Conservation (phyloP, 148 eudicot species). For the Chenopodium berlandieri region DNA sequence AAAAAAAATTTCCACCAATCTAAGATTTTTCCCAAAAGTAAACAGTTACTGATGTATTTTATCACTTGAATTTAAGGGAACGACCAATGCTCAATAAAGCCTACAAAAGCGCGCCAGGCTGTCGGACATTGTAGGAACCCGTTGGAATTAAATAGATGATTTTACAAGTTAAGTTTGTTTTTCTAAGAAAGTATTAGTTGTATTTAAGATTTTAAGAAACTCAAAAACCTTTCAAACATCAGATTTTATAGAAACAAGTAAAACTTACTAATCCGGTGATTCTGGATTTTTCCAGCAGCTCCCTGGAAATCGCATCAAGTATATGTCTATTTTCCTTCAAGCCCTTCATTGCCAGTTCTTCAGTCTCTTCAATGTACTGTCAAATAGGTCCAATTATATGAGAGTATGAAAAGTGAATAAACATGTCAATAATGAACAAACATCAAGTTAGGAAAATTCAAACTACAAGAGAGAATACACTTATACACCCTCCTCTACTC, state of each 20-base stretch:
- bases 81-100: background rate
- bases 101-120: background rate
- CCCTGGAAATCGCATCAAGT: conserved; percentile 61
- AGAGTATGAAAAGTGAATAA: background rate
- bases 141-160: background rate
- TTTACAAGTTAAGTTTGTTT: background rate
- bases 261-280: conserved; percentile 79
- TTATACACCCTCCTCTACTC: too few species aligned
- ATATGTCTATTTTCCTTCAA: conserved; percentile 72
- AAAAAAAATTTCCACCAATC: too few species aligned
- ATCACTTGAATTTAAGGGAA: background rate
- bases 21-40: background rate
- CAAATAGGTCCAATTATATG: background rate
- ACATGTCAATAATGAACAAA: background rate
- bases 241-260: background rate
- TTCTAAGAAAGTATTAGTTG: background rate
- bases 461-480: background rate
- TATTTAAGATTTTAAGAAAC: background rate
- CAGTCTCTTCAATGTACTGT: conserved; percentile 90
- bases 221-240: background rate
- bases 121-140: background rate
- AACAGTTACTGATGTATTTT: background rate
- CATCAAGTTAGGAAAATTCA: background rate
- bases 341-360: conserved; percentile 79
- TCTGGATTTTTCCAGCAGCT: conserved; percentile 66